Conservation (phyloP, 192 early-diverging fungal species). For the Allomyces macrogynus region DNA sequence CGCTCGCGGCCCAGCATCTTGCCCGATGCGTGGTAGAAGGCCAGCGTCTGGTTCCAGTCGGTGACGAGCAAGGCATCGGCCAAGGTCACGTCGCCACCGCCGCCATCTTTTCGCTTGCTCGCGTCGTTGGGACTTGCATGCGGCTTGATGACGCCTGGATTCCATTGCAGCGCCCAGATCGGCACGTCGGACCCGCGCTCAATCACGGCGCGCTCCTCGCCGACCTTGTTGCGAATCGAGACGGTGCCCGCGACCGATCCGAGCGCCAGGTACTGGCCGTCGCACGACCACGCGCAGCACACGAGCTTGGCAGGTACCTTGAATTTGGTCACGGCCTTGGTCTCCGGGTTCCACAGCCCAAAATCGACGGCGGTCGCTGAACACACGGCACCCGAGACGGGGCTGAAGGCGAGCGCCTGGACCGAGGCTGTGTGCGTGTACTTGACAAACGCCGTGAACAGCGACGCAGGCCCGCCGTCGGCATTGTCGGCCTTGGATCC, state of each 20-base stretch:
- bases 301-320: conserved; percentile 28
- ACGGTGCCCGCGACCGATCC: conserved; percentile 33
- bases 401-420: conserved; percentile 1
- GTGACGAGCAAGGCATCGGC: conserved; percentile 26
- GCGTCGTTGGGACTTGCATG: background rate
- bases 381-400: conserved; percentile 23
- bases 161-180: conserved; percentile 32
- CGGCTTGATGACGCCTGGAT: conserved; percentile 8
- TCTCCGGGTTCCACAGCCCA: conserved; percentile 32
- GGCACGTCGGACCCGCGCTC: conserved; percentile 23
- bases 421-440: conserved; percentile 11
- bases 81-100: background rate
- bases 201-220: conserved; percentile 33
- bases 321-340: conserved; percentile 27
- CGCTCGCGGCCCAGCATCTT: conserved; percentile 35
- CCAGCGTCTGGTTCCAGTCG: conserved; percentile 32
- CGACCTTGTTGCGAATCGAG: conserved; percentile 23
- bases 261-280: conserved; percentile 33
- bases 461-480: background rate
- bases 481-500: too few relatives aligned
- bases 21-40: conserved; percentile 30
- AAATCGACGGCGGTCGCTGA: conserved; percentile 30
- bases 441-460: background rate
- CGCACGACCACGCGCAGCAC: conserved; percentile 24
- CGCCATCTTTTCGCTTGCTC: conserved; percentile 7